Percentiles rank a stretch among this genome's conserved stretches.
Conservation (phyloP, 768 basidiomycete genomes). For the Calocera cornea region DNA sequence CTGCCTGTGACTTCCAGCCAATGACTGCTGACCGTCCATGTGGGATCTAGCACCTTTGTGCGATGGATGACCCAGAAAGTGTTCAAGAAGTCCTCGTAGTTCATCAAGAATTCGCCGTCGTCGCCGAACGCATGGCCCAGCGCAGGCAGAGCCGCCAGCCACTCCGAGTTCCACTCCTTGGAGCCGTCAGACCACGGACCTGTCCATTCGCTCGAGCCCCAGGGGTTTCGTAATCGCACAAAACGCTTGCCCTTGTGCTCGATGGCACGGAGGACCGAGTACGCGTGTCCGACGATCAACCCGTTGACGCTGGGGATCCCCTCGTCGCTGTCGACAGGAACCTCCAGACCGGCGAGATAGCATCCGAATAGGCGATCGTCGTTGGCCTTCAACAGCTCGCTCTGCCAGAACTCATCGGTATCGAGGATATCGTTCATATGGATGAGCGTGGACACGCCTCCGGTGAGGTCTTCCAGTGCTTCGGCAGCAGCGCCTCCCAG, state of each 20-base stretch:
- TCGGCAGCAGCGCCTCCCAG: conserved; percentile 33
- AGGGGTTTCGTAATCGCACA: conserved; percentile 39
- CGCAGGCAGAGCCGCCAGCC: conserved; percentile 32
- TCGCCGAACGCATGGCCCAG: conserved; percentile 37
- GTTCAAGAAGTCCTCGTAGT: conserved; percentile 21
- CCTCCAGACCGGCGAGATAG: conserved; percentile 23
- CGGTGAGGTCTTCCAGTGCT: conserved; percentile 45
- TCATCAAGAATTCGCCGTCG: conserved; percentile 47
- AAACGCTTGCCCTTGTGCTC: conserved; percentile 36
- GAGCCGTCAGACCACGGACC: conserved; percentile 42
- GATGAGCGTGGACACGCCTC: conserved; percentile 17
- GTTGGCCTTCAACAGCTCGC: conserved; percentile 40
- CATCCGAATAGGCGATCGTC: conserved; percentile 42
- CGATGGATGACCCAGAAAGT: conserved; percentile 33
- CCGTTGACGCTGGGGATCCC: conserved; percentile 7
- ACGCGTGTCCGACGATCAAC: conserved; percentile 27
- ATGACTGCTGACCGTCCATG: conserved; percentile 37
- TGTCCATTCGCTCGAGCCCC: conserved; percentile 37
- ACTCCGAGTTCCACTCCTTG: conserved; percentile 43
- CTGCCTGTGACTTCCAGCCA: conserved; percentile 36
- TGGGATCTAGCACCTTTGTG: conserved; percentile 35
- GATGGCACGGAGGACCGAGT: conserved; percentile 35
- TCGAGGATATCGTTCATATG: conserved; percentile 37
- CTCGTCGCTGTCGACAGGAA: neutral
- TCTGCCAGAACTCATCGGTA: conserved; percentile 58